Evolutionary conservation across 2,329 filamentous ascomycete species (phyloP), one percentile per base, ranked within the genome.

Genomic region (Setomelanomma holmii): DNA sequence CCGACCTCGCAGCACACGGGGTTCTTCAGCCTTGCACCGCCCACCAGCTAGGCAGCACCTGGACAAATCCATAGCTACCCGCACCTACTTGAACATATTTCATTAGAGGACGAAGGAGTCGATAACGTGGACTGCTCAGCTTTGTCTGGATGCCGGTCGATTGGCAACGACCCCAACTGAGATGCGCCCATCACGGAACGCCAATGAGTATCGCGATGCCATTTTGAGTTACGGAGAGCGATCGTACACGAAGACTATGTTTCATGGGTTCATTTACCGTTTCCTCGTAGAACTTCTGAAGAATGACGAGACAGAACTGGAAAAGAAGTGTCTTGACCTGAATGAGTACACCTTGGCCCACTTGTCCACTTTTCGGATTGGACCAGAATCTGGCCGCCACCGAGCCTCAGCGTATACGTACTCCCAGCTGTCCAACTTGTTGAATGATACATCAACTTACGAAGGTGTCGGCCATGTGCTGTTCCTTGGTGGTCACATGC

Each of bases 221-320:
- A 38, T 51, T 7, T 35, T 55, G 5, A 22, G 41, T 34, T 55
- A 51, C 30, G 34, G 21, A 7, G n/a, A 27, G n/a, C 48, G 52
- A 14, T 51, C 52, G n/a, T 55, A 48, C 19, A 55, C 52, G 5
- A 46, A 47, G n/a, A 48, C 52, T 4, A 40, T 55, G 11, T 51
- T 49, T 24, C 49, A 48, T 11, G 52, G 52, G 2, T 49, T 41
- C 30, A 50, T 51, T 14, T 55, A 55, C 4, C 45, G 52, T 21
- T 51, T 55, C 17, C 27, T 55, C 2, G 12, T 34, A 8, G 48
- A 51, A 23, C 22, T 51, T 4, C 40, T 55, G 5, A 39, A 19
- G 22, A 22, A 43, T 5, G 34, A 48, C 11, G 39, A 48, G 16
- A 30, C 43, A 3, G 20, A 35, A 11, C 22, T 55, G 5, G 1